Evolutionary conservation across 2,329 filamentous ascomycete species (phyloP).

Genomic region (Xylariaceae sp.): DNA sequence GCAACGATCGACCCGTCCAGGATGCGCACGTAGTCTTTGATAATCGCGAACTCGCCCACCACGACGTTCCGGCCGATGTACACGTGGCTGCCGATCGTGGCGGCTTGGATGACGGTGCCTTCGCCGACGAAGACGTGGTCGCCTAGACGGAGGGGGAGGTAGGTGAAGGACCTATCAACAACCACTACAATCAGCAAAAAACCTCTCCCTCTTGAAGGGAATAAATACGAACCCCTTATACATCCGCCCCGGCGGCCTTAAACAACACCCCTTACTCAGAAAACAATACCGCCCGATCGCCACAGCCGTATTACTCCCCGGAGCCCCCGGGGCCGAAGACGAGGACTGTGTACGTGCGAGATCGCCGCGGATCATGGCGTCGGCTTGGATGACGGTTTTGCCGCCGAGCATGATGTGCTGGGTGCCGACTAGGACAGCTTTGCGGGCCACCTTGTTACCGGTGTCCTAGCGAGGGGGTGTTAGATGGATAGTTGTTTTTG

Average conservation of each 20-base stretch:
- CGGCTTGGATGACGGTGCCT: slow-evolving; percentile 72
- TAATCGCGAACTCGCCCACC: slow-evolving; percentile 79
- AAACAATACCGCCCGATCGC: slow-evolving; percentile 90
- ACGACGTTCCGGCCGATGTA: slow-evolving; percentile 73
- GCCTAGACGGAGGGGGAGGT: slow-evolving; percentile 86
- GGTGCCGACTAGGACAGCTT: slow-evolving; percentile 85
- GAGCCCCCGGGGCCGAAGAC: slow-evolving; percentile 36
- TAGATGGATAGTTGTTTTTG: background rate
- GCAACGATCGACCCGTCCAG: slow-evolving; percentile 81
- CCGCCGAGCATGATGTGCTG: slow-evolving; percentile 97
- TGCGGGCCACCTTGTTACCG: slow-evolving; percentile 95
- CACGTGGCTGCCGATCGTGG: slow-evolving; percentile 77
- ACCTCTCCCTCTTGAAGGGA: no score
- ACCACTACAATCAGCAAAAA: no score
- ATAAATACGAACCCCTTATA: slow-evolving; percentile 69
- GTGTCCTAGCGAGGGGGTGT: slow-evolving; percentile 65
- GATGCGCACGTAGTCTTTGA: slow-evolving; percentile 90
- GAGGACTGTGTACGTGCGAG: slow-evolving; percentile 57
- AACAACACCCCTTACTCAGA: slow-evolving; percentile 68
- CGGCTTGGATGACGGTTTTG: slow-evolving; percentile 91
- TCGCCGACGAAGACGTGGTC: slow-evolving; percentile 90
- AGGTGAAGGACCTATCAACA: slow-evolving; percentile 64
- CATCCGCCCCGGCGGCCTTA: slow-evolving; percentile 77
- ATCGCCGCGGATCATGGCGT: slow-evolving; percentile 90
- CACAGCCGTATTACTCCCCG: slow-evolving; percentile 61